Evolutionary conservation across 1,139 yeast genomes (phyloP), one percentile per base, ranked within the genome.

Genomic region (Yamadazyma conglobata): DNA sequence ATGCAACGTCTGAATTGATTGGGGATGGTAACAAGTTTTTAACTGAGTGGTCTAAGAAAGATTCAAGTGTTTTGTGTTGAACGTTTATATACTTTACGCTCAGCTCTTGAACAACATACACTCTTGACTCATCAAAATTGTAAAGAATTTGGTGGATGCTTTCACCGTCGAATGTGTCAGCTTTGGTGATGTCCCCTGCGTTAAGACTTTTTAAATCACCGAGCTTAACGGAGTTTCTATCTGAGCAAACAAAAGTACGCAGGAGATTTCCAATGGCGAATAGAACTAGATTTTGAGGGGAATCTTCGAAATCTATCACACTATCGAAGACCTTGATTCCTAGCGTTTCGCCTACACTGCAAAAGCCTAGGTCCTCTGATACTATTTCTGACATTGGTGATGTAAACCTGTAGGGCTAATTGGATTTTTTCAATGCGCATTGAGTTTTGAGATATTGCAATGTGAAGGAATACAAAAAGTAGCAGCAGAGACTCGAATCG

Each of bases 361-460:
- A 55, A 51, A 64, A 67, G 17, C 71, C 72, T 32, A 64, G 52
- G 42, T 58, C 62, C 42, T 67, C 71, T 3, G 71, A 54, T 7
- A 52, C 41, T 11, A 44, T 32, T 45, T 62, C 67, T 18, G 31
- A 10, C 38, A 34, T 34, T 10, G 23, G 16, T 18, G 21, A 7
- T 26, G 24, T 13, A 18, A 8, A n/a, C n/a, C n/a, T n/a, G n/a
- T n/a, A n/a, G n/a, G n/a, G n/a, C n/a, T n/a, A n/a, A n/a, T n/a
- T n/a, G n/a, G n/a, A n/a, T n/a, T n/a, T n/a, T n/a, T n/a, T n/a
- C n/a, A n/a, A n/a, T n/a, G n/a, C n/a, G n/a, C n/a, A n/a, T n/a
- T n/a, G n/a, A n/a, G n/a, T n/a, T n/a, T n/a, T n/a, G n/a, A n/a
- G n/a, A n/a, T n/a, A n/a, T n/a, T n/a, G n/a, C n/a, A n/a, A n/a